Evolutionary conservation across 495 filamentous ascomycete species (phyloP).

Genomic region (Penicillium dipodomyicola): DNA sequence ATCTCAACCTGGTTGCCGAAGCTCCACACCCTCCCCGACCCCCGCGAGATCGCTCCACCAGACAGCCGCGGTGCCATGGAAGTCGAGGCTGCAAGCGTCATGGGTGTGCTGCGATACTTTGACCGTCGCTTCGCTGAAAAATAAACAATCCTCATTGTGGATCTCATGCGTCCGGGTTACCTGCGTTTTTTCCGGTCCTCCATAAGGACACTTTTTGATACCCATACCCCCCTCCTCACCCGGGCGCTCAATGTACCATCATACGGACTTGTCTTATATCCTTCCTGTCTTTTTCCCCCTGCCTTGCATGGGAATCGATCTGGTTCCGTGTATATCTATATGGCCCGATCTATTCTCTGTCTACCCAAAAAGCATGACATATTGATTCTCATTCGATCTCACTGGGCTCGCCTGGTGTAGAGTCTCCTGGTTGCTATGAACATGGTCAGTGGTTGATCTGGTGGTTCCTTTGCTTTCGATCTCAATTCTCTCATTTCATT

Average conservation of each 20-base stretch:
- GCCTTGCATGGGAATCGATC: neutral
- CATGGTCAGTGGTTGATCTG: conserved; percentile 23
- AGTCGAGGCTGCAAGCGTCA: conserved; percentile 82
- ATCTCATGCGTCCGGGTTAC: conserved; percentile 3
- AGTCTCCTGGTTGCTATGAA: conserved; percentile 27
- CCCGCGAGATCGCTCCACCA: conserved; percentile 35
- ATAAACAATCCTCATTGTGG: conserved; percentile 18
- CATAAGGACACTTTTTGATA: conserved; percentile 35
- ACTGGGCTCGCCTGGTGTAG: neutral
- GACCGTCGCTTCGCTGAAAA: conserved; percentile 68
- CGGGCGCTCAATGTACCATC: conserved; percentile 34
- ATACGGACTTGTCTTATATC: conserved; percentile 20
- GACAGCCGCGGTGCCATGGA: conserved; percentile 61
- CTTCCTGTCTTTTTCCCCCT: neutral
- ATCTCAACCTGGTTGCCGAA: conserved; percentile 72
- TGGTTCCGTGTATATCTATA: neutral
- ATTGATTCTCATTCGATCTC: conserved; percentile 14
- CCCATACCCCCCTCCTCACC: conserved; percentile 29
- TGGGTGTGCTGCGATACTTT: conserved; percentile 79
- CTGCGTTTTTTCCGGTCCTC: conserved; percentile 16
- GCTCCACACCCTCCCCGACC: conserved; percentile 58
- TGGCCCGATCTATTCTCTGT: neutral
- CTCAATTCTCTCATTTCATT: conserved; percentile 7
- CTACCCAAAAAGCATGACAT: conserved; percentile 21
- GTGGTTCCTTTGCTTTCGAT: conserved; percentile 3